These are phyloP conservation scores for Nemania sp. DNA, from an alignment of 2,329 filamentous ascomycete genomes.

Conservation along the genomic window DNA sequence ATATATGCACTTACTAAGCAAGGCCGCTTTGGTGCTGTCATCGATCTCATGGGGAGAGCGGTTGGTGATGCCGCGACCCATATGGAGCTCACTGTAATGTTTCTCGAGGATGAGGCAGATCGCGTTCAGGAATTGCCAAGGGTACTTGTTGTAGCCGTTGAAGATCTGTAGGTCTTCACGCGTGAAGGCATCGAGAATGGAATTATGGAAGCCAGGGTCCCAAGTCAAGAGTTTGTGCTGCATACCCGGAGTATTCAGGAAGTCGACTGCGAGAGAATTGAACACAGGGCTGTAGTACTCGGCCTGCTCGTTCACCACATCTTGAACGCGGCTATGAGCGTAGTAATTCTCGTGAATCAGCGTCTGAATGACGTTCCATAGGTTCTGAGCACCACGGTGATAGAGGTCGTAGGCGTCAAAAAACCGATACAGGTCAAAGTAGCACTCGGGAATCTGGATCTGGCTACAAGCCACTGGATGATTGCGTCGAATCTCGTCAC, in stretches of 20 bases:
- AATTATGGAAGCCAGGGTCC: conserved; percentile 12
- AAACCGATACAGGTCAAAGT: conserved; percentile 50
- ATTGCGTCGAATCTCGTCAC: conserved; percentile 25
- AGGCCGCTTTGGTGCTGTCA: not conserved
- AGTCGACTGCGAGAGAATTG: conserved; percentile 22
- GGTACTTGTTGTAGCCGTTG: conserved; percentile 20
- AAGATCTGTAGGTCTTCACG: conserved; percentile 22
- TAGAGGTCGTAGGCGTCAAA: conserved; percentile 55
- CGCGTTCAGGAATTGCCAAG: conserved; percentile 10
- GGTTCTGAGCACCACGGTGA: conserved; percentile 50
- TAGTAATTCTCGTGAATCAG: conserved; percentile 47
- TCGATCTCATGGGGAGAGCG: not conserved
- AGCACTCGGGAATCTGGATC: conserved; percentile 31
- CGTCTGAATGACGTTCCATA: conserved; percentile 51
- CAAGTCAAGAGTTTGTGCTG: conserved; percentile 28
- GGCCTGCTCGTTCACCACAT: not conserved
- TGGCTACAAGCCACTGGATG: conserved; percentile 20
- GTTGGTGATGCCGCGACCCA: not conserved
- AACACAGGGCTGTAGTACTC: conserved; percentile 18
- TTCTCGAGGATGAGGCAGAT: conserved; percentile 26
- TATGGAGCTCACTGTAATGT: conserved; percentile 17
- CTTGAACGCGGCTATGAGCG: conserved; percentile 11
- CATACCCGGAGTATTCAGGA: conserved; percentile 14
- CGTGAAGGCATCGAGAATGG: conserved; percentile 28
- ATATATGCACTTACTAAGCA: conserved; percentile 6